A percentile compares a stretch with the other conserved stretches of the same genome.
Conservation (phyloP, 768 basidiomycete species). For the Leccinum obscurum region DNA sequence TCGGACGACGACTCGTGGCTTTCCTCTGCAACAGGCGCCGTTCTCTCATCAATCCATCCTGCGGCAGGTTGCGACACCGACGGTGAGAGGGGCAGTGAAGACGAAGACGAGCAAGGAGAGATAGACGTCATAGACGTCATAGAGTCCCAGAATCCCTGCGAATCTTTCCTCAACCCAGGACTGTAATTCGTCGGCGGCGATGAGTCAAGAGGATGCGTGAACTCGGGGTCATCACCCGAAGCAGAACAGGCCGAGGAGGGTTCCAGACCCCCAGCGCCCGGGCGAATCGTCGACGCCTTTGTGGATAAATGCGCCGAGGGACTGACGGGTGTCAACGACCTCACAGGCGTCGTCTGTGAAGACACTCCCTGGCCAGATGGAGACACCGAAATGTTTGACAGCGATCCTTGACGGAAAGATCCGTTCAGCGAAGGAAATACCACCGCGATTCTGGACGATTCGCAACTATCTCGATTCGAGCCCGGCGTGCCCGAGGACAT, state of each 20-base stretch:
- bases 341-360: slow-evolving; percentile 15
- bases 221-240: slow-evolving; percentile 4
- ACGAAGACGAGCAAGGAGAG: slow-evolving; percentile 22
- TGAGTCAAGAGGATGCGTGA: slow-evolving; percentile 3
- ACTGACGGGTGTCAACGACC: slow-evolving; percentile 9
- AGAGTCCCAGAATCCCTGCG: slow-evolving; percentile 30
- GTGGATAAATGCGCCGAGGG: slow-evolving; percentile 1
- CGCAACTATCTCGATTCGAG: slow-evolving; percentile 3
- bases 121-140: slow-evolving; percentile 6
- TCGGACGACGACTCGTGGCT: slow-evolving; percentile 2
- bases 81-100: slow-evolving; percentile 17
- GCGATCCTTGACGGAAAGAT: slow-evolving; percentile 21
- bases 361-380: slow-evolving; percentile 6
- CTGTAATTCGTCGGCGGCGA: slow-evolving; percentile 12
- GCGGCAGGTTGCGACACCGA: slow-evolving; percentile 7
- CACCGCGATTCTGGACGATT: slow-evolving; percentile 15
- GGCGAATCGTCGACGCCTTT: not conserved
- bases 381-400: not conserved
- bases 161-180: slow-evolving; percentile 21
- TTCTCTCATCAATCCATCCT: slow-evolving; percentile 11
- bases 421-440: slow-evolving; percentile 29
- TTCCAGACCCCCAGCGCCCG: too few relatives aligned
- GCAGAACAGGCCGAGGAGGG: not conserved
- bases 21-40: not conserved
- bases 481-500: not conserved